Percentiles rank a stretch among this genome's conserved stretches.
Conservation (phyloP, 805 yeast species). For the Yamadazyma akitaensis region DNA sequence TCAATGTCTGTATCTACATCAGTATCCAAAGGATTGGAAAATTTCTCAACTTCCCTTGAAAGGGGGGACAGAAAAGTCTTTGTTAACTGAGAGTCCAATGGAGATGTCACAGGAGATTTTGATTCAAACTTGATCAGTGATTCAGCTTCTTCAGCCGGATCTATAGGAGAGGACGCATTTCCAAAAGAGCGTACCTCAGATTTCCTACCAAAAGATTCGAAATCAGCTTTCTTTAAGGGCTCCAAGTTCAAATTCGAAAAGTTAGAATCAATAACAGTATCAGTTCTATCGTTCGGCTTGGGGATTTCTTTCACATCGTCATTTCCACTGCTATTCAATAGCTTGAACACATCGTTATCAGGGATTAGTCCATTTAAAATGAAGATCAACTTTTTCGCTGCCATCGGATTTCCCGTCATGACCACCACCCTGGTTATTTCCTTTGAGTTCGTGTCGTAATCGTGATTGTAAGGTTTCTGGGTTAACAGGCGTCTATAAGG, state of each 20-base stretch:
- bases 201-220: not conserved
- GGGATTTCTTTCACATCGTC: not conserved
- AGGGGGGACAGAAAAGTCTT: not conserved
- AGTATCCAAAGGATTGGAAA: conserved; percentile 1
- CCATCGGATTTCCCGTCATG: conserved; percentile 58
- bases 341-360: conserved; percentile 21
- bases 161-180: not conserved
- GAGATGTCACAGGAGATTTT: not conserved
- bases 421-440: conserved; percentile 50
- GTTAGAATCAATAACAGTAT: not conserved
- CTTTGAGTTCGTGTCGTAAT: conserved; percentile 18
- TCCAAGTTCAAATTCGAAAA: not conserved
- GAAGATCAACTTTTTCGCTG: conserved; percentile 56
- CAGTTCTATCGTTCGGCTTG: not conserved
- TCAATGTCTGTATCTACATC: conserved; percentile 12
- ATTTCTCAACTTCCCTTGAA: not conserved
- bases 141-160: not conserved
- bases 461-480: conserved; percentile 26
- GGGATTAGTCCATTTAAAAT: conserved; percentile 51
- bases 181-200: not conserved
- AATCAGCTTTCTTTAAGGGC: not conserved
- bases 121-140: not conserved
- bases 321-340: not conserved
- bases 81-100: not conserved
- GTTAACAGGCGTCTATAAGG: conserved; percentile 38